Evolutionary conservation across 352 stramenopile genomes (phyloP), one percentile per base, ranked within the genome.

Genomic region (Phytophthora sp.): DNA sequence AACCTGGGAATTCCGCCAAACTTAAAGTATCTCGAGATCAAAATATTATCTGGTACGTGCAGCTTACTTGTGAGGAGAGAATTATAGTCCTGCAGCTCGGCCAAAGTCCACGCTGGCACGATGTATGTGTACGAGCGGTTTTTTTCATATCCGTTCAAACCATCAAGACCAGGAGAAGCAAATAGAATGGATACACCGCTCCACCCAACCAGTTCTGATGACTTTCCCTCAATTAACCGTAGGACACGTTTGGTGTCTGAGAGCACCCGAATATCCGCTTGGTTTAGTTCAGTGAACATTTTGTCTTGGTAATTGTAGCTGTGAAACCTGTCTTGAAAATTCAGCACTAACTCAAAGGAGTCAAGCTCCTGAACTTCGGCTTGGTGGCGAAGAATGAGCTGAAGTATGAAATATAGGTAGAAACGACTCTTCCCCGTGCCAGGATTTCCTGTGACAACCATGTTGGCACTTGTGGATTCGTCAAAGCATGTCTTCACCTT

Each of bases 11-110:
- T 66, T 56, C 41, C 64, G n/a, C 38, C 85, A 6, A 81, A 91
- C 51, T 79, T 76, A 15, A 55, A 89, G 26, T 70, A 95, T 42
- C 75, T 93, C 20, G 80, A 72, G 17, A 66, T 82, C 10, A 72
- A 91, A 12, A 90, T 64, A 21, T 74, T 5, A 2, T 60, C 30
- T 23, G 38, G 6, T 13, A 52, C 11, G 34, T 50, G 31, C 15
- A 60, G 12, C 0, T 43, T 3, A 27, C 27, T 39, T 2, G 2
- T 17, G 3, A 60, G 27, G 4, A 60, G 39, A 1, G 52, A 41
- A 9, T 60, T 60, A 28, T 44, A 60, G 10, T 43, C 15, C 43
- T 43, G 17, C 2, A 52, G 28, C 27, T 60, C 52, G 2, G 42
- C 6, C 13, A 54, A 54, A 7, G 9, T 43, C 46, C 46, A 44